A percentile compares a stretch with the other conserved stretches of the same genome.
Evolutionary conservation across 225 moss, liverwort and hornwort genomes (phyloP).

Genomic region (Ulota crispa): DNA sequence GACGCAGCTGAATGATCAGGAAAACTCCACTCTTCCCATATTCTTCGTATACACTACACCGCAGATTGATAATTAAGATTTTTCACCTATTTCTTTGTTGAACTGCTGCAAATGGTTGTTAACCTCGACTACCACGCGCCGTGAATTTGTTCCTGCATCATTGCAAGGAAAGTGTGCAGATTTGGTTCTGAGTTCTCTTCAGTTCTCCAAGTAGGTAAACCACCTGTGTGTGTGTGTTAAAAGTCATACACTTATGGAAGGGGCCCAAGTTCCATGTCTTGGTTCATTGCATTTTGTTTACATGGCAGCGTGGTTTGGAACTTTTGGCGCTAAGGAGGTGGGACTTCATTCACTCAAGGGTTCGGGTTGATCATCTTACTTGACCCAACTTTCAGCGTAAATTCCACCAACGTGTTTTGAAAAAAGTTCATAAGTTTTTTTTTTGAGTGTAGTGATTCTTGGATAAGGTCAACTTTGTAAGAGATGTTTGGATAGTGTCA

Average conservation of each 20-base stretch:
- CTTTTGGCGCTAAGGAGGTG: too few species aligned
- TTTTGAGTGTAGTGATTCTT: too few species aligned
- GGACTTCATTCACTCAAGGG: too few species aligned
- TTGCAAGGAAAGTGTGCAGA: neutral
- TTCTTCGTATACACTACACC: neutral
- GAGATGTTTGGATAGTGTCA: too few species aligned
- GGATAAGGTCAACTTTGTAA: too few species aligned
- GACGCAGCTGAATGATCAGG: slow-evolving; percentile 52
- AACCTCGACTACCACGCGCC: neutral
- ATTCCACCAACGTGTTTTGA: too few species aligned
- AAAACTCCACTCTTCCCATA: neutral
- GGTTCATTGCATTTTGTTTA: too few species aligned
- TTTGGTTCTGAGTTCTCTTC: neutral
- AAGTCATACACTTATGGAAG: neutral
- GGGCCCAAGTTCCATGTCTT: too few species aligned
- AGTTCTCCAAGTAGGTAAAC: neutral
- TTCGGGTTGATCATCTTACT: too few species aligned
- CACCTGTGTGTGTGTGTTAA: neutral
- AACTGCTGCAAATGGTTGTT: neutral
- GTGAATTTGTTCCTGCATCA: neutral
- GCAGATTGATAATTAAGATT: neutral
- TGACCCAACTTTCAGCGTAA: too few species aligned
- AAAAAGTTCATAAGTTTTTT: too few species aligned
- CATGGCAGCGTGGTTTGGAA: too few species aligned
- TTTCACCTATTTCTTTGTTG: neutral